Evolutionary conservation across 2,329 filamentous ascomycete genomes (phyloP).

Genomic region (Diaporthe helianthi): DNA sequence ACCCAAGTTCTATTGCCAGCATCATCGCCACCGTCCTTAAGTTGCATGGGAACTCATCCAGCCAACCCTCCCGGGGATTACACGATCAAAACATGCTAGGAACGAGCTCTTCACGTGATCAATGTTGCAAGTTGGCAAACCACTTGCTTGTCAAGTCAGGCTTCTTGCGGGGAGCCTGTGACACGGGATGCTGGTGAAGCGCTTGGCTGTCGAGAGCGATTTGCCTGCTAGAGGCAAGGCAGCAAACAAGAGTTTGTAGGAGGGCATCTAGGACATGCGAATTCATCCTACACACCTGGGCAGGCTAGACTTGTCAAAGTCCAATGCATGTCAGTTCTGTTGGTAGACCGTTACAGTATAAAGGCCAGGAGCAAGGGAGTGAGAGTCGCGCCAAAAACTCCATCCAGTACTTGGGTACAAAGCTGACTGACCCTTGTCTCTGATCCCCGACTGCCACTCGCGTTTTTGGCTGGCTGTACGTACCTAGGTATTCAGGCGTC

Average conservation of each 20-base stretch:
- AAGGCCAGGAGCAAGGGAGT: neutral
- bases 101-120: neutral
- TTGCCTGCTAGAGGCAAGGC: neutral
- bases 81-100: neutral
- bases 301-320: neutral
- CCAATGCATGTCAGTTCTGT: neutral
- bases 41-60: neutral
- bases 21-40: neutral
- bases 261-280: neutral
- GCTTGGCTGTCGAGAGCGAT: neutral
- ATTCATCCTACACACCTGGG: neutral
- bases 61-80: neutral
- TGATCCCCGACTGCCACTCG: neutral
- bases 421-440: conserved; percentile 17
- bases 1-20: neutral
- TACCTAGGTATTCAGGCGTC: conserved; percentile 1
- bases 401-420: conserved; percentile 7
- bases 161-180: neutral
- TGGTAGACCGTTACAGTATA: neutral
- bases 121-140: no score
- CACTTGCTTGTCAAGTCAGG: neutral
- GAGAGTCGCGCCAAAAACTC: conserved; percentile 5
- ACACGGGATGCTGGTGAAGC: neutral
- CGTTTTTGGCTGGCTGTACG: conserved; percentile 11
- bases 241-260: neutral